phyloP scores from a whole-genome alignment of 768 basidiomycete species.

The Russula abietina region DNA sequence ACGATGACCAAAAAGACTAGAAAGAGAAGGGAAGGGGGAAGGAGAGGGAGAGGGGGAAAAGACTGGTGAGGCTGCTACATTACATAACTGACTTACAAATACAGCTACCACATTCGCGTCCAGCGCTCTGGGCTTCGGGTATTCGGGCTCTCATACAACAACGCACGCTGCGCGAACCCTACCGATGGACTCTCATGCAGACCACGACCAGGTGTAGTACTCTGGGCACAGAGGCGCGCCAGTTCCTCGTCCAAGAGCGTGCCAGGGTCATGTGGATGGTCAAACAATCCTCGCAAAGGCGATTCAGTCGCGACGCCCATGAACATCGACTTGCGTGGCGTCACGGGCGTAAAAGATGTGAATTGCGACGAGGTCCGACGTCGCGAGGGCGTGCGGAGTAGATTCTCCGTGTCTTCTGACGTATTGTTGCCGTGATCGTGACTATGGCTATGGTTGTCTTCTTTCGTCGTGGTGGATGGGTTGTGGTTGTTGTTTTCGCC shows the following conservation, averaged over 20 bases:
- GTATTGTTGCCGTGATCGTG: slow-evolving; percentile 14
- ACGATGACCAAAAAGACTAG: not conserved
- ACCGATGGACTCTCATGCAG: slow-evolving; percentile 52
- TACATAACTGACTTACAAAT: not conserved
- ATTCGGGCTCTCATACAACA: slow-evolving; percentile 74
- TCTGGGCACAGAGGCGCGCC: slow-evolving; percentile 35
- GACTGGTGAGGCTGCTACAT: not conserved
- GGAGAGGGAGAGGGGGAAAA: not conserved
- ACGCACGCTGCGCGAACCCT: slow-evolving; percentile 54
- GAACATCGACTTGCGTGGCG: slow-evolving; percentile 41
- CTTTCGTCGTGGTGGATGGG: slow-evolving; percentile 31
- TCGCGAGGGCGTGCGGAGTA: slow-evolving; percentile 43
- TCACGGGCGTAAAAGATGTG: slow-evolving; percentile 34
- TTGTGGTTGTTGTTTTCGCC: slow-evolving; percentile 32
- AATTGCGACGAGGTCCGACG: slow-evolving; percentile 33
- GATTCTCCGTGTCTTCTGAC: slow-evolving; percentile 25
- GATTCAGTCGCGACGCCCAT: slow-evolving; percentile 33
- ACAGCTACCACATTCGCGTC: slow-evolving; percentile 30
- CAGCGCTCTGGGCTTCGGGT: slow-evolving; percentile 50
- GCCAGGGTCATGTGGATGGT: slow-evolving; percentile 70
- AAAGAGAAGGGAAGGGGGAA: not conserved
- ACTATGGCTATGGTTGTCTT: slow-evolving; percentile 21
- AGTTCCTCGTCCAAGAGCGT: slow-evolving; percentile 69
- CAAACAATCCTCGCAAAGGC: slow-evolving; percentile 49
- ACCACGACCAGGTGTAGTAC: slow-evolving; percentile 10